Percentiles rank a stretch among this genome's conserved stretches.
These are phyloP conservation scores for Magnolia kwangsiensis DNA, from an alignment of 164 flowering plant genomes.

Conservation along the genomic window DNA sequence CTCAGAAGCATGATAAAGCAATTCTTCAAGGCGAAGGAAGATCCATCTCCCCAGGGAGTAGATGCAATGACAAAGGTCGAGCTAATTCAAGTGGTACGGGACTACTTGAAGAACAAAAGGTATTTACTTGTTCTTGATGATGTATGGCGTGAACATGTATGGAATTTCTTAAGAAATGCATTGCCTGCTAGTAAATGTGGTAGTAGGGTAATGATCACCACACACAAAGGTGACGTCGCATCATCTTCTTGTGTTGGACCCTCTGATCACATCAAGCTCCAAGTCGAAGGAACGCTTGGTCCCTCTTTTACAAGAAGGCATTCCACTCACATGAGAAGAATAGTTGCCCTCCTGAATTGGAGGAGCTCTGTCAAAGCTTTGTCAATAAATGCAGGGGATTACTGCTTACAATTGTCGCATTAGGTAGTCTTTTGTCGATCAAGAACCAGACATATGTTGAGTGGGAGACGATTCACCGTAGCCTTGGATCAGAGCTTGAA, in stretches of 20 bases:
- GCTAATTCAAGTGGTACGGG: conserved; percentile 13
- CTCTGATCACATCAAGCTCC: background rate
- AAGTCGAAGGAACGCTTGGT: background rate
- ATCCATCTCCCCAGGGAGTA: too few relatives aligned
- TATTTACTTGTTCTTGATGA: conserved; percentile 38
- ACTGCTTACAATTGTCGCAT: conserved; percentile 22
- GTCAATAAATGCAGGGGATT: conserved; percentile 21
- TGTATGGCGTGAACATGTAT: conserved; percentile 25
- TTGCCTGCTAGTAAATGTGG: conserved; percentile 22
- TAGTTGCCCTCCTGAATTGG: background rate
- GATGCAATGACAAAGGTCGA: conserved; percentile 21
- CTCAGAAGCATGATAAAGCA: conserved; percentile 7
- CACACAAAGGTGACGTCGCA: conserved; percentile 15
- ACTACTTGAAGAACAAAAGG: background rate
- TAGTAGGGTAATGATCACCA: conserved; percentile 37
- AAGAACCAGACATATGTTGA: too few relatives aligned
- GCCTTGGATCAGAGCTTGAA: conserved; percentile 15
- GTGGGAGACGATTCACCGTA: background rate
- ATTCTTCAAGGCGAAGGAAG: background rate
- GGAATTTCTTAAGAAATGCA: conserved; percentile 22
- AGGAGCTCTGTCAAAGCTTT: background rate
- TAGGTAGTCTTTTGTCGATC: conserved; percentile 10
- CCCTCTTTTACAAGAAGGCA: conserved; percentile 9
- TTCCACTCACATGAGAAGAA: background rate
- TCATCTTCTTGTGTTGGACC: background rate